phyloP scores from a whole-genome alignment of 805 yeast genomes.

The Spathaspora gorwiae region DNA sequence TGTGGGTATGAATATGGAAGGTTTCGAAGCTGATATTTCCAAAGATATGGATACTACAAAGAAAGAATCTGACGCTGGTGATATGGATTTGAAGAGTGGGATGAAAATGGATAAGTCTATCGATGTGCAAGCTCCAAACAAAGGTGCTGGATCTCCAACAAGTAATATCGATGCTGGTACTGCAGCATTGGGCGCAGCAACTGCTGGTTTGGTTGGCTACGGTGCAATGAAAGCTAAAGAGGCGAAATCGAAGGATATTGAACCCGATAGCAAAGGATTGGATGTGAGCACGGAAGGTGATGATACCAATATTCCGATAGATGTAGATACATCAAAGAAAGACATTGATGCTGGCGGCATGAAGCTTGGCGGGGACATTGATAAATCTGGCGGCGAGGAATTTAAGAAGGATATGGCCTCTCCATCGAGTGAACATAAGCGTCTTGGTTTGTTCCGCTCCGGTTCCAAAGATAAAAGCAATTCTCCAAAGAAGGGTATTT shows the following conservation, averaged over 20 bases:
- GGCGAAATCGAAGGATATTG: neutral
- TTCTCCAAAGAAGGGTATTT: neutral
- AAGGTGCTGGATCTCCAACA: neutral
- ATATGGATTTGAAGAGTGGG: neutral
- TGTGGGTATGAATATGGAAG: no score
- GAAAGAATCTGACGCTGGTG: neutral
- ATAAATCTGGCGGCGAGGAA: neutral
- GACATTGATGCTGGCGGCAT: neutral
- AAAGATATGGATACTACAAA: neutral
- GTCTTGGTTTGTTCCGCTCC: neutral
- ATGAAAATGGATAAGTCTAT: neutral
- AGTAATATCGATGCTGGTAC: neutral
- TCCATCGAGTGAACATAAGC: neutral
- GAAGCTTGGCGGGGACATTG: neutral
- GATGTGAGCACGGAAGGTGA: neutral
- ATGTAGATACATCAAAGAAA: neutral
- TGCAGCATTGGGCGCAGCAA: neutral
- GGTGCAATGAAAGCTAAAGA: neutral
- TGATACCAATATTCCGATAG: neutral
- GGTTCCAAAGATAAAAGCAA: neutral
- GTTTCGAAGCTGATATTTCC: neutral
- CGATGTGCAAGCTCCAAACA: neutral
- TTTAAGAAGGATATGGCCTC: neutral
- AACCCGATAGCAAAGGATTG: neutral
- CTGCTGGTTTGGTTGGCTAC: neutral